Percentiles rank a stretch among this genome's conserved stretches.
Conservation (phyloP, 352 stramenopile species). For the Phytopythium montanum region DNA sequence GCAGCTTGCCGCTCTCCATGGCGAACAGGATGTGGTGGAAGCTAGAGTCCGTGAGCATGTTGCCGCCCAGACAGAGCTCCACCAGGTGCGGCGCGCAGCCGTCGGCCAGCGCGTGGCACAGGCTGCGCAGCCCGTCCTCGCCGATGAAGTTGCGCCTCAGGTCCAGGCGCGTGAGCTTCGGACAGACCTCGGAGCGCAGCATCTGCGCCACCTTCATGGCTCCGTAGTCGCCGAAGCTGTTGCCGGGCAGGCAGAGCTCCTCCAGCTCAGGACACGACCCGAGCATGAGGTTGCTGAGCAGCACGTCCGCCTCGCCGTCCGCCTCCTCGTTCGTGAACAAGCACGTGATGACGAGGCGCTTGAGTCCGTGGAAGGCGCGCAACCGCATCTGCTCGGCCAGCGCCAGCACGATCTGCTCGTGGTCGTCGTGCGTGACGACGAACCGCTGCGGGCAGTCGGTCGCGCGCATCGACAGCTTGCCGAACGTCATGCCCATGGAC, state of each 20-base stretch:
- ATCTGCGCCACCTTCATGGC: conserved; percentile 80
- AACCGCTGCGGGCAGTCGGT: conserved; percentile 84
- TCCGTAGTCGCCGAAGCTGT: conserved; percentile 85
- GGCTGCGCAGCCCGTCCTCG: conserved; percentile 64
- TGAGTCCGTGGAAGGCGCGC: conserved; percentile 52
- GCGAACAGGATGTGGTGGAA: conserved; percentile 80
- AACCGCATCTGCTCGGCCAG: conserved; percentile 63
- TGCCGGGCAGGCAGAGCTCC: conserved; percentile 77
- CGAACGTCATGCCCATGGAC: conserved; percentile 70
- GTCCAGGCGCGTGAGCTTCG: conserved; percentile 74
- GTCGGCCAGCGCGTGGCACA: conserved; percentile 72
- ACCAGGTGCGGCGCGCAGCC: conserved; percentile 60
- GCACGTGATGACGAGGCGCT: conserved; percentile 66
- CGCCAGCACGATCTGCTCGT: conserved; percentile 80
- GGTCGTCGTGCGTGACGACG: conserved; percentile 84
- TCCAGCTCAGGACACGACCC: conserved; percentile 74
- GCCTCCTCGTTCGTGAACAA: conserved; percentile 87
- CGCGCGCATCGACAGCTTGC: conserved; percentile 81
- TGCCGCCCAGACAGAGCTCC: conserved; percentile 78
- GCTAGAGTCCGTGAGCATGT: conserved; percentile 82
- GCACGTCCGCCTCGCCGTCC: conserved; percentile 75
- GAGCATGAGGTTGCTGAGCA: conserved; percentile 77
- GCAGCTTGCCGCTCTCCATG: conserved; percentile 72
- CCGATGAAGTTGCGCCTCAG: conserved; percentile 85
- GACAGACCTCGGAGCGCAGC: conserved; percentile 72